These are phyloP conservation scores for Aspergillus funiculosus DNA, from an alignment of 495 filamentous ascomycete genomes.

Conservation along the genomic window DNA sequence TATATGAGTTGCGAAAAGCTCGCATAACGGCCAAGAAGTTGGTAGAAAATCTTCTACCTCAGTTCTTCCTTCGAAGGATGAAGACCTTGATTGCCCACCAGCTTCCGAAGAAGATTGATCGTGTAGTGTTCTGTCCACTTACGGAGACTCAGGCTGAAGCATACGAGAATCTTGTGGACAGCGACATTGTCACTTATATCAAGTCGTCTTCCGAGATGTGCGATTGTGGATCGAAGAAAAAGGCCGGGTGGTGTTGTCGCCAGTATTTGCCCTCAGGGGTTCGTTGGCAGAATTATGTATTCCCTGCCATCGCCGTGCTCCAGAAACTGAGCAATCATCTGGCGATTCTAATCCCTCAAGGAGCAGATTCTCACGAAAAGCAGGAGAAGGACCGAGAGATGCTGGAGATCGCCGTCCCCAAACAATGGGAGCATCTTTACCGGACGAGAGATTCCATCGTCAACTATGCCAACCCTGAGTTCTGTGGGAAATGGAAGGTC, in stretches of 20 bases:
- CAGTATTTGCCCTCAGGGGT: slow-evolving; percentile 49
- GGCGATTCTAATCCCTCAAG: slow-evolving; percentile 76
- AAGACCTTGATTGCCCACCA: slow-evolving; percentile 90
- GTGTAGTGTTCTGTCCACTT: slow-evolving; percentile 90
- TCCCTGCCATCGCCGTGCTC: slow-evolving; percentile 74
- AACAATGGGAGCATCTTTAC: slow-evolving; percentile 72
- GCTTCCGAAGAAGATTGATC: slow-evolving; percentile 91
- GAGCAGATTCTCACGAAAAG: slow-evolving; percentile 63
- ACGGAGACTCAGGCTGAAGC: slow-evolving; percentile 77
- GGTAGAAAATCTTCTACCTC: slow-evolving; percentile 80
- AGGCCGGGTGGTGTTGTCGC: slow-evolving; percentile 79
- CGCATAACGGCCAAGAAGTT: slow-evolving; percentile 80
- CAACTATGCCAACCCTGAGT: slow-evolving; percentile 82
- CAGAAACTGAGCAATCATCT: slow-evolving; percentile 92
- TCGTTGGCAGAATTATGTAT: slow-evolving; percentile 74
- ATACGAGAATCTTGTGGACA: slow-evolving; percentile 74
- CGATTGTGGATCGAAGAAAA: slow-evolving; percentile 62
- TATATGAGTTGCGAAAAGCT: slow-evolving; percentile 72
- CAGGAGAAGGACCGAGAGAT: slow-evolving; percentile 73
- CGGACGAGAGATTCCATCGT: slow-evolving; percentile 68
- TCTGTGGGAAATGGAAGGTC: slow-evolving; percentile 97
- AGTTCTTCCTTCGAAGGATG: slow-evolving; percentile 89
- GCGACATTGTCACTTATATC: slow-evolving; percentile 66
- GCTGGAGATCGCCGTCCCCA: slow-evolving; percentile 68
- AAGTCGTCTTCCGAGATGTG: slow-evolving; percentile 60